Conservation (phyloP, 805 yeast genomes). For the Saccharomyces eubayanus region DNA sequence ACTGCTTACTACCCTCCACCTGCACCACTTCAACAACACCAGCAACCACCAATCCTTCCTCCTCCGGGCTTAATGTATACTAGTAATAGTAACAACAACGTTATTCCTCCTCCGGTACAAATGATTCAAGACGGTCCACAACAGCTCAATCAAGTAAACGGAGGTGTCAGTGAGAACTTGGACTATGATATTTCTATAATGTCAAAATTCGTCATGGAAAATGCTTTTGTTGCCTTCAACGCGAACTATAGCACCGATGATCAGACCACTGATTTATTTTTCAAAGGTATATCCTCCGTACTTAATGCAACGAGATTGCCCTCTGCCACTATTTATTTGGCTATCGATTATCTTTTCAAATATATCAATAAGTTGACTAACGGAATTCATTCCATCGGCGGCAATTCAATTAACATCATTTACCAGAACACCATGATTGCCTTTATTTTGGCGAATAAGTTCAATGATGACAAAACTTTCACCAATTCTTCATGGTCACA, state of each 20-base stretch:
- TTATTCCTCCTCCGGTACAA: slow-evolving; percentile 1
- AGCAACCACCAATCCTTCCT: slow-evolving; percentile 10
- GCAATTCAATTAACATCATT: slow-evolving; percentile 32
- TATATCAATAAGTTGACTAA: slow-evolving; percentile 37
- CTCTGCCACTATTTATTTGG: slow-evolving; percentile 66
- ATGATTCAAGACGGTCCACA: neutral
- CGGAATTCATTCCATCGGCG: slow-evolving; percentile 25
- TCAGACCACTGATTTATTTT: slow-evolving; percentile 36
- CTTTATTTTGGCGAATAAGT: slow-evolving; percentile 80
- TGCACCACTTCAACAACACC: slow-evolving; percentile 4
- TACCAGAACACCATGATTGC: slow-evolving; percentile 57
- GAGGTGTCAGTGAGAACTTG: slow-evolving; percentile 70
- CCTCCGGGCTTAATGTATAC: slow-evolving; percentile 18
- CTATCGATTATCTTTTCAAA: slow-evolving; percentile 71
- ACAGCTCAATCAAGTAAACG: slow-evolving; percentile 31
- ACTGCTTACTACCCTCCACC: slow-evolving; percentile 1
- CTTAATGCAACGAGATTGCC: slow-evolving; percentile 85
- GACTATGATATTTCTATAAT: slow-evolving; percentile 74
- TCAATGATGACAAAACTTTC: slow-evolving; percentile 93
- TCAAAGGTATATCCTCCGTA: slow-evolving; percentile 54
- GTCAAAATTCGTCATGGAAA: slow-evolving; percentile 73
- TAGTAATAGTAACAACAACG: slow-evolving; percentile 1
- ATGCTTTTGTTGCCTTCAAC: slow-evolving; percentile 59
- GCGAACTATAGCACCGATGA: slow-evolving; percentile 26
- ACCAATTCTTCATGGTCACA: slow-evolving; percentile 93